Evolutionary conservation across 2,329 filamentous ascomycete genomes (phyloP), one percentile per base, ranked within the genome.

Genomic region (Arthrobotrys iridis): DNA sequence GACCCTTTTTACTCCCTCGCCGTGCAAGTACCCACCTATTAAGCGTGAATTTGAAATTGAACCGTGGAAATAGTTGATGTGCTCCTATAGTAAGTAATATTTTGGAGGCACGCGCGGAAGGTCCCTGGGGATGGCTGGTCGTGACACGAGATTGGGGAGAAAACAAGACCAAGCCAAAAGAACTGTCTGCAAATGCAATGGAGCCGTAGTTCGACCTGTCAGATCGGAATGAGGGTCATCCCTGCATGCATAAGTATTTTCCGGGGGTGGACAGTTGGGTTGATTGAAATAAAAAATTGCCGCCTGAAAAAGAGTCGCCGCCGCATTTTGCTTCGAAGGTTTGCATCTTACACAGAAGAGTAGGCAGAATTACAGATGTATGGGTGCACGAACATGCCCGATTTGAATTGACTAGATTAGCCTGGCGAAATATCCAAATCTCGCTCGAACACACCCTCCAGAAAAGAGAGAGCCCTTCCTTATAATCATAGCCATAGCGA

Each of bases 61-160:
- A 20, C 28, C 35, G 35, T n/a, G n/a, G n/a, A n/a, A n/a, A n/a
- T n/a, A n/a, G n/a, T n/a, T n/a, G n/a, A n/a, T n/a, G n/a, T n/a
- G n/a, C n/a, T n/a, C n/a, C n/a, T n/a, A n/a, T n/a, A n/a, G n/a
- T 4, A 43, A 3, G 3, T 4, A 43, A 18, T 4, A 4, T 43
- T 43, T 33, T 30, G 57, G 57, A 22, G 41, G 41, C 58, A 41
- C 58, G 40, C 50, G 66, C 66, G 68, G 55, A 66, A 37, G 55
- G 62, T 67, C 62, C 63, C 67, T 62, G 62, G 70, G 45, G 62
- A 67, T 46, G 62, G 30, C 48, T 68, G 37, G 37, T 64, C 37
- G 58, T 40, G 58, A 50, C 50, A 59, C 67, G 59, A 46, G n/a
- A 46, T n/a, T 33, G 13, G 13, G 40, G 30, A 37, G 45, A 45